Conservation (phyloP, 306 rosid species). For the Rosa lucieae region DNA sequence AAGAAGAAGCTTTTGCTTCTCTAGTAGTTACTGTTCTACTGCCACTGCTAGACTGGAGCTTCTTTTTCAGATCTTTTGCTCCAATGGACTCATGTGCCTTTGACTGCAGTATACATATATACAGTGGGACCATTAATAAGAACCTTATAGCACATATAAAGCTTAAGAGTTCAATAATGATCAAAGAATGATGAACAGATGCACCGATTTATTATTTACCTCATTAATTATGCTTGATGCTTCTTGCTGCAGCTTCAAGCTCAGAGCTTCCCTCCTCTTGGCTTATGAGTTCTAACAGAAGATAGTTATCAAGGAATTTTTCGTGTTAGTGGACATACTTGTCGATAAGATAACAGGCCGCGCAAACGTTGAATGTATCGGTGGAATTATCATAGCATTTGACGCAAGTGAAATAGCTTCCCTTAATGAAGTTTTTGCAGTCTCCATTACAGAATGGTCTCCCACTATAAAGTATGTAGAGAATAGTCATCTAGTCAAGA, state of each 20-base stretch:
- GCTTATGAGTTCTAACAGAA: not conserved
- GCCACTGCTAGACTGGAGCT: not conserved
- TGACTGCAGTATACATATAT: not conserved
- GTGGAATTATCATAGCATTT: not conserved
- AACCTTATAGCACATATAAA: too few species aligned
- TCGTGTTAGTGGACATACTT: not conserved
- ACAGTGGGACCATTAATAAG: too few species aligned
- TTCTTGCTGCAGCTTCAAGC: not conserved
- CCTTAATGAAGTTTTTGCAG: constrained; percentile 9
- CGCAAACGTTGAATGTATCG: not conserved
- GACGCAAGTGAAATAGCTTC: constrained; percentile 23
- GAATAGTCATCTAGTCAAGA: too few species aligned
- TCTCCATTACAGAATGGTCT: constrained; percentile 18
- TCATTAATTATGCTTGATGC: not conserved
- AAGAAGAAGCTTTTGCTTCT: not conserved
- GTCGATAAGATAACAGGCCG: not conserved
- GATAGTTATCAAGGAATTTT: constrained; percentile 8
- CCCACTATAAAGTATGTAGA: constrained; percentile 20
- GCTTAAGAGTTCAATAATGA: too few species aligned
- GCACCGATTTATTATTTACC: not conserved
- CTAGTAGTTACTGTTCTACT: not conserved
- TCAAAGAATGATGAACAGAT: too few species aligned
- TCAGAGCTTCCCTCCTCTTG: constrained; percentile 12
- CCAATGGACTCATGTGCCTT: not conserved
- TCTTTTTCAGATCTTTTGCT: not conserved